Conservation (phyloP, 2,329 filamentous ascomycete genomes). For the Fusarium pseudoanthophilum region DNA sequence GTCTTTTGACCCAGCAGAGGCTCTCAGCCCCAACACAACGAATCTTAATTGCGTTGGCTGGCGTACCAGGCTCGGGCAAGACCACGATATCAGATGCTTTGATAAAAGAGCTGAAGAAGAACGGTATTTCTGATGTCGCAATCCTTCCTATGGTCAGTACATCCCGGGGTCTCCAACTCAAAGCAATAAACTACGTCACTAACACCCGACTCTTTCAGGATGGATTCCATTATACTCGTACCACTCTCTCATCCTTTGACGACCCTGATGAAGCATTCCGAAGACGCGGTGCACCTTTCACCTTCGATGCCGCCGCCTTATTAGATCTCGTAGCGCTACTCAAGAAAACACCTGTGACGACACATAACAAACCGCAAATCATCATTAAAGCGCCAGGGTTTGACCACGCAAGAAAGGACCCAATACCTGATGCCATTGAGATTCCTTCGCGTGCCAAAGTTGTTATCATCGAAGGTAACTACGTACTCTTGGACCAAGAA, state of each 20-base stretch:
- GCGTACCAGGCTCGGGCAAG: background rate
- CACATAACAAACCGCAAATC: background rate
- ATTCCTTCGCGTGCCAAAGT: background rate
- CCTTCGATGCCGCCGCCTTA: background rate
- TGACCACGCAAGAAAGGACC: background rate
- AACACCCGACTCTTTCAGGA: background rate
- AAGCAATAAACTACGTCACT: background rate
- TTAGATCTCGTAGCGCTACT: background rate
- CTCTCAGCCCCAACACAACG: background rate
- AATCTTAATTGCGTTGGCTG: background rate
- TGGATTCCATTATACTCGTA: background rate
- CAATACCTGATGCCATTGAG: background rate
- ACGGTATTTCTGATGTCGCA: background rate
- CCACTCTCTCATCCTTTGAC: background rate
- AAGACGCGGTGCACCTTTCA: background rate
- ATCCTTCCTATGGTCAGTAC: background rate
- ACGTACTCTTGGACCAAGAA: background rate
- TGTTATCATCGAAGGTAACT: background rate
- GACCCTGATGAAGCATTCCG: background rate
- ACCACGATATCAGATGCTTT: background rate
- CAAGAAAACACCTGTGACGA: background rate
- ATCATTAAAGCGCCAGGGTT: background rate
- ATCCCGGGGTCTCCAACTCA: rapidly evolving
- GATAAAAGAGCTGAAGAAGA: background rate
- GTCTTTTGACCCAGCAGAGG: background rate